Conservation (phyloP, 2,329 filamentous ascomycete genomes). For the Paramyrothecium roridum region DNA sequence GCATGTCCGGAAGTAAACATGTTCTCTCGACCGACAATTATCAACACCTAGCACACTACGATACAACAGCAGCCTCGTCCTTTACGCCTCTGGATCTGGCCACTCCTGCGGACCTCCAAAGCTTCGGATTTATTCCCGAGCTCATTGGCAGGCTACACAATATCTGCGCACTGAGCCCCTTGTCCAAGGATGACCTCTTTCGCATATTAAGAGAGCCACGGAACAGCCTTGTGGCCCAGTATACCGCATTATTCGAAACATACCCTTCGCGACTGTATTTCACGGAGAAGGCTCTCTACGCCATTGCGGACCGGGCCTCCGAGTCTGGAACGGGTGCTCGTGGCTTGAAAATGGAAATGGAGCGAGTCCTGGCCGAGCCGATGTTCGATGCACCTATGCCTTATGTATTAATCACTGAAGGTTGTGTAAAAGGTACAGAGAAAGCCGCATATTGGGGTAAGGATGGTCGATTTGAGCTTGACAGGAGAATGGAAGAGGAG, state of each 20-base stretch:
- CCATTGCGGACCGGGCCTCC: conserved; percentile 68
- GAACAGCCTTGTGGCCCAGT: conserved; percentile 85
- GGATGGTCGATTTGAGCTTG: conserved; percentile 66
- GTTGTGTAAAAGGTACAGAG: conserved; percentile 60
- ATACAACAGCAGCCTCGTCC: conserved; percentile 27
- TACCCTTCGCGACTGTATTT: conserved; percentile 79
- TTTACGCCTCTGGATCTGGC: conserved; percentile 68
- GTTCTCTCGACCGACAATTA: conserved; percentile 64
- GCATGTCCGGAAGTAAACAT: conserved; percentile 45
- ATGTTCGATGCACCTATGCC: conserved; percentile 80
- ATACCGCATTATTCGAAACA: conserved; percentile 79
- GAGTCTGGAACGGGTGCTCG: conserved; percentile 70
- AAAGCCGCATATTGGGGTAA: conserved; percentile 64
- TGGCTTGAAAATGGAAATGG: conserved; percentile 77
- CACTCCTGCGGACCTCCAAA: conserved; percentile 73
- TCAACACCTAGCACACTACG: conserved; percentile 54
- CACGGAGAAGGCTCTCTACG: conserved; percentile 75
- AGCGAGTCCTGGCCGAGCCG: conserved; percentile 71
- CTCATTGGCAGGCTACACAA: conserved; percentile 95
- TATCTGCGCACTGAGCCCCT: conserved; percentile 76
- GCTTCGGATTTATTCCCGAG: conserved; percentile 89
- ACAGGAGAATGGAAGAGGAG: conserved; percentile 65
- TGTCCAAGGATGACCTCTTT: conserved; percentile 66
- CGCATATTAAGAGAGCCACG: conserved; percentile 90
- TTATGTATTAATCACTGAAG: conserved; percentile 71